Conservation (phyloP, 306 rosid genomes). For the Castanea mollissima region DNA sequence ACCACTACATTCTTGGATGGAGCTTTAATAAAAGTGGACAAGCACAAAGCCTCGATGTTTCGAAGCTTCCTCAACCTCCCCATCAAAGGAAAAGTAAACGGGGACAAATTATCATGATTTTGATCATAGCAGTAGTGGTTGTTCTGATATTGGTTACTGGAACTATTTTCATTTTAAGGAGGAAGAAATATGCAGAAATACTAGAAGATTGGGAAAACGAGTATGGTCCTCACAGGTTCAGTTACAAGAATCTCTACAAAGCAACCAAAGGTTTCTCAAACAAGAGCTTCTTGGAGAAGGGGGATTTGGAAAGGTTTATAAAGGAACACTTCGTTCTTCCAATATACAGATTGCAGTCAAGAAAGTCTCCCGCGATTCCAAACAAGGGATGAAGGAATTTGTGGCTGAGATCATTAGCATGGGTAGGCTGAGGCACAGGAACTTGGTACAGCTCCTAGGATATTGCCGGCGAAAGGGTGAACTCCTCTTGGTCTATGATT, state of each 20-base stretch:
- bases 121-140: neutral
- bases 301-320: slow-evolving; percentile 72
- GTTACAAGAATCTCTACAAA: slow-evolving; percentile 44
- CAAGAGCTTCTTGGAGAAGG: slow-evolving; percentile 56
- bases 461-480: slow-evolving; percentile 59
- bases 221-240: slow-evolving; percentile 62
- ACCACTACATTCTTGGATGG: slow-evolving; percentile 30
- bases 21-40: slow-evolving; percentile 27
- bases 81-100: too few relatives aligned
- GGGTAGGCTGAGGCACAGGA: slow-evolving; percentile 67
- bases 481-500: slow-evolving; percentile 61
- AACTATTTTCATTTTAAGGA: slow-evolving; percentile 9
- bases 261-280: slow-evolving; percentile 69
- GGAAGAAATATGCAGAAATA: slow-evolving; percentile 38
- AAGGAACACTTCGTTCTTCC: slow-evolving; percentile 50
- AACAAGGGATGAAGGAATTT: slow-evolving; percentile 70
- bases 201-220: slow-evolving; percentile 71
- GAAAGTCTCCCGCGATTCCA: slow-evolving; percentile 59
- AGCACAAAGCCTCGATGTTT: slow-evolving; percentile 14
- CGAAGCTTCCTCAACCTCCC: slow-evolving; percentile 5
- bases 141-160: neutral
- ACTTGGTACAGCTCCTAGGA: slow-evolving; percentile 57
- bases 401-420: slow-evolving; percentile 62
- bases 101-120: neutral
- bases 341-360: slow-evolving; percentile 62